Evolutionary conservation across 2,329 filamentous ascomycete genomes (phyloP).

Genomic region (Calonectria crousiana): DNA sequence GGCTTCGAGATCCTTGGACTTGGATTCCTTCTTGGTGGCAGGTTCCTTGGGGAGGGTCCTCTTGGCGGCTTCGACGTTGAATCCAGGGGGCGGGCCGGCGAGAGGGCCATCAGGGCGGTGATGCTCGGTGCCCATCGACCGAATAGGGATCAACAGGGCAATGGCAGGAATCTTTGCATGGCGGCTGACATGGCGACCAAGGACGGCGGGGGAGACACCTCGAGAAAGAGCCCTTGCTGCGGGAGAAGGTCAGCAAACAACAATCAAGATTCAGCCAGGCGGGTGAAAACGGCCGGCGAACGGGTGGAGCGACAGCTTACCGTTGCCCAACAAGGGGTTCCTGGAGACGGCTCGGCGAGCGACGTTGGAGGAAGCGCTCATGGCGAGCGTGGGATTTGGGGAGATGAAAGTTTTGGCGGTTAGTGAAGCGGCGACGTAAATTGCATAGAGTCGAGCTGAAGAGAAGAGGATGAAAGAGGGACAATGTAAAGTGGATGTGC

Average conservation of each 20-base stretch:
- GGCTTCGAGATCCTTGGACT: slow-evolving; percentile 33
- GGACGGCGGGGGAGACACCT: slow-evolving; percentile 59
- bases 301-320: slow-evolving; percentile 49
- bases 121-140: slow-evolving; percentile 70
- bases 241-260: slow-evolving; percentile 41
- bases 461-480: slow-evolving; percentile 35
- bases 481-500: slow-evolving; percentile 39
- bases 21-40: slow-evolving; percentile 49
- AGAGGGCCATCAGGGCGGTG: slow-evolving; percentile 64
- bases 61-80: slow-evolving; percentile 91
- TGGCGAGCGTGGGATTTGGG: slow-evolving; percentile 46
- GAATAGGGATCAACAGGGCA: slow-evolving; percentile 68
- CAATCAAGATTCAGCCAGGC: slow-evolving; percentile 8
- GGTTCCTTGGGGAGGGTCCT: slow-evolving; percentile 78
- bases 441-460: slow-evolving; percentile 21
- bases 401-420: slow-evolving; percentile 22
- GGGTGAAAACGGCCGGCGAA: slow-evolving; percentile 18
- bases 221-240: slow-evolving; percentile 62
- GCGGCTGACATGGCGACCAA: slow-evolving; percentile 61
- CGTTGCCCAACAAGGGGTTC: slow-evolving; percentile 64
- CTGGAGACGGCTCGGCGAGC: slow-evolving; percentile 67
- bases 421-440: slow-evolving; percentile 10
- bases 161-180: slow-evolving; percentile 63
- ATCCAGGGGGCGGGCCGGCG: slow-evolving; percentile 84
- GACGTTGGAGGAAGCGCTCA: slow-evolving; percentile 69